These are phyloP conservation scores for Pseudocercospora pini-densiflorae DNA, from an alignment of 2,329 filamentous ascomycete genomes.

Conservation along the genomic window DNA sequence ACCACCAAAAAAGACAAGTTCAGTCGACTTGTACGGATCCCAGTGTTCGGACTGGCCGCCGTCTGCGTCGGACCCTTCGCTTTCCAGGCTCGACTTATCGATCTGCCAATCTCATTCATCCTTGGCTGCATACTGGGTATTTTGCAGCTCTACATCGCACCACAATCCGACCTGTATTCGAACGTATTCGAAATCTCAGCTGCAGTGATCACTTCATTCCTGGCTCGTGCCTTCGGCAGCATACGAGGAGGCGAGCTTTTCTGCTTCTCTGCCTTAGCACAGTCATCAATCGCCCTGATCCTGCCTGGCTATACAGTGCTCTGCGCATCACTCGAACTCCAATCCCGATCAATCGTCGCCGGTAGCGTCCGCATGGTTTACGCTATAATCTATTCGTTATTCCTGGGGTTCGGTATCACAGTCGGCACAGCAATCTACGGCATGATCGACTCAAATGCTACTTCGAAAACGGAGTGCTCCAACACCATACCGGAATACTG, in stretches of 20 bases:
- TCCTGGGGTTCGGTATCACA: conserved; percentile 58
- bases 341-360: conserved; percentile 54
- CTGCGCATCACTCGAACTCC: conserved; percentile 55
- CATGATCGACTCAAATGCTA: conserved; percentile 53
- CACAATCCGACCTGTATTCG: conserved; percentile 71
- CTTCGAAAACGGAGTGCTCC: conserved; percentile 47
- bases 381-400: conserved; percentile 58
- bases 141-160: conserved; percentile 75
- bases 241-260: conserved; percentile 49
- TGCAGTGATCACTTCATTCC: conserved; percentile 55
- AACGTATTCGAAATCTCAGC: conserved; percentile 58
- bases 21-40: conserved; percentile 55
- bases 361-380: conserved; percentile 59
- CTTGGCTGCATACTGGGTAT: conserved; percentile 75
- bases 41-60: conserved; percentile 76
- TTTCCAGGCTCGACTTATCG: conserved; percentile 76
- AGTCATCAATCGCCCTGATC: conserved; percentile 56
- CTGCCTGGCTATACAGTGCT: conserved; percentile 57
- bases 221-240: conserved; percentile 55
- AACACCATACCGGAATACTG: conserved; percentile 57
- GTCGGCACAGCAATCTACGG: conserved; percentile 56
- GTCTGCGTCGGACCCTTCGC: conserved; percentile 79
- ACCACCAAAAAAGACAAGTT: conserved; percentile 62
- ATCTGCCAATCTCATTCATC: conserved; percentile 76
- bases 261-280: conserved; percentile 57